Conservation (phyloP, 352 stramenopile species). For the Aphanomyces cochlioides region DNA sequence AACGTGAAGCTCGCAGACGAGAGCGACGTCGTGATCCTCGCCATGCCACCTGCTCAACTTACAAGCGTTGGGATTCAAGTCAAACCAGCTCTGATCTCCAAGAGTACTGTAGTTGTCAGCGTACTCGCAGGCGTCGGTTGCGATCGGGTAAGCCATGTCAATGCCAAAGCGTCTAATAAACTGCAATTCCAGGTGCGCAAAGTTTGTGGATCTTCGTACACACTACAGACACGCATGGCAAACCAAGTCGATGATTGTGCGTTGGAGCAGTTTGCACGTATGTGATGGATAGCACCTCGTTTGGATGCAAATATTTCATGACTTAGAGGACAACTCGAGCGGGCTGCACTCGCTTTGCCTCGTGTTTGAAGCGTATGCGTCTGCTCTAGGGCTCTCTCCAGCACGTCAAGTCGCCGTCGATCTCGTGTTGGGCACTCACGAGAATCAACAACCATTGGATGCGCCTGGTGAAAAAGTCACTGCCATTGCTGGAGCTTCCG, state of each 20-base stretch:
- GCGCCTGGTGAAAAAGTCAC: too few relatives aligned
- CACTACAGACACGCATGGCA: conserved; percentile 12
- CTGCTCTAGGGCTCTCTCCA: not conserved
- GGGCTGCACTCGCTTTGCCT: conserved; percentile 14
- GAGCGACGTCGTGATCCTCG: conserved; percentile 57
- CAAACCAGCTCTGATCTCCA: conserved; percentile 44
- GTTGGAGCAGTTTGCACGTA: conserved; percentile 1
- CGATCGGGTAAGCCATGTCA: conserved; percentile 35
- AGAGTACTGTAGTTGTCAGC: conserved; percentile 42
- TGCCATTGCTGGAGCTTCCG: too few relatives aligned
- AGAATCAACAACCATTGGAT: too few relatives aligned
- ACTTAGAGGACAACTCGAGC: conserved; percentile 8
- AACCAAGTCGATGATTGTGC: too few relatives aligned
- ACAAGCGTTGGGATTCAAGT: conserved; percentile 67
- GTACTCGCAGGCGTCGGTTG: conserved; percentile 42
- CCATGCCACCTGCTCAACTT: conserved; percentile 62
- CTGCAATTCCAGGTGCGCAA: conserved; percentile 1
- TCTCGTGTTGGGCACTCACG: not conserved
- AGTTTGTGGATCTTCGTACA: conserved; percentile 4
- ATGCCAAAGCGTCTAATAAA: not conserved
- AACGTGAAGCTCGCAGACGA: conserved; percentile 52
- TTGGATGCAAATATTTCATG: not conserved
- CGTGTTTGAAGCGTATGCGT: not conserved
- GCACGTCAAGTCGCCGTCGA: conserved; percentile 1
- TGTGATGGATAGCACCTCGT: not conserved